Conservation (phyloP, 495 filamentous ascomycete species). For the Massariosphaeria phaeospora region DNA sequence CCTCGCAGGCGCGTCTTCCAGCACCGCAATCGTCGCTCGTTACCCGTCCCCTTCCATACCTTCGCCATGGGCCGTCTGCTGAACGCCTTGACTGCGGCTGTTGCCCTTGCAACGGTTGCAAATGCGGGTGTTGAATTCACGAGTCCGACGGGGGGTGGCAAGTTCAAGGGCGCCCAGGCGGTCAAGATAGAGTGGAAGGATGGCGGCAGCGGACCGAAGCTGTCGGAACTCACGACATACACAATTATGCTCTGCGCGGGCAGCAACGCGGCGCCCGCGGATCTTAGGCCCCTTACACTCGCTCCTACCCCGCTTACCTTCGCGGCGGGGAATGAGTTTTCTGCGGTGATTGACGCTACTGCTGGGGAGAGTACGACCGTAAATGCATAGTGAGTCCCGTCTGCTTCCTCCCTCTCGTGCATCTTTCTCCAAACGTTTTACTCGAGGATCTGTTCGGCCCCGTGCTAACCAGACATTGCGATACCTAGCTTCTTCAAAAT, state of each 20-base stretch:
- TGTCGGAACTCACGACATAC: slow-evolving; percentile 53
- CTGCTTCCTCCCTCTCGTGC: neutral
- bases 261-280: slow-evolving; percentile 48
- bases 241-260: slow-evolving; percentile 60
- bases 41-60: neutral
- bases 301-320: slow-evolving; percentile 41
- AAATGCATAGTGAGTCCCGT: slow-evolving; percentile 58
- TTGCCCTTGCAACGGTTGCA: slow-evolving; percentile 43
- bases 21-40: slow-evolving; percentile 6
- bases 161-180: slow-evolving; percentile 45
- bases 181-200: slow-evolving; percentile 58
- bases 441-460: neutral
- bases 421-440: neutral
- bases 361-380: slow-evolving; percentile 39
- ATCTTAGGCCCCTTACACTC: slow-evolving; percentile 28
- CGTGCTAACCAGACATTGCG: neutral
- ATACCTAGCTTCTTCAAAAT: slow-evolving; percentile 60
- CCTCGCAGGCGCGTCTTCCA: neutral
- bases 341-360: slow-evolving; percentile 49
- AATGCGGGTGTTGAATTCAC: slow-evolving; percentile 56
- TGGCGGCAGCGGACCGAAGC: slow-evolving; percentile 45
- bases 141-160: slow-evolving; percentile 47
- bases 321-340: slow-evolving; percentile 49
- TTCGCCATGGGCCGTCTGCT: slow-evolving; percentile 29
- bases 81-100: slow-evolving; percentile 43